These are phyloP conservation scores for Pistacia vera DNA, from an alignment of 345 rosid species.

Conservation along the genomic window DNA sequence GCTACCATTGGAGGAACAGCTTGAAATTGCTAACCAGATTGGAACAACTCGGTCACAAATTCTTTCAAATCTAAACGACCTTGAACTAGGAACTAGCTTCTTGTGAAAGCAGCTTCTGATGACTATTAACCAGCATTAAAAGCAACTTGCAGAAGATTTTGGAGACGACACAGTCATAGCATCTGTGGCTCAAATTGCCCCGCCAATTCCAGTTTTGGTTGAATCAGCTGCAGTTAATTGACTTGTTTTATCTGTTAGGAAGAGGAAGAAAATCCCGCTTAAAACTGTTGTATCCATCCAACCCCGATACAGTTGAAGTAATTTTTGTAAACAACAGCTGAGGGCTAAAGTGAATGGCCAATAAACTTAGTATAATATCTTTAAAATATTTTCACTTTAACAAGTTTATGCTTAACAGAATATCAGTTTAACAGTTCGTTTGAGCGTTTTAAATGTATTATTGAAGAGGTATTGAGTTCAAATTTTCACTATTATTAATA, in stretches of 20 bases:
- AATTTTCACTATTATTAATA: too few species aligned
- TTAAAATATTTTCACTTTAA: too few species aligned
- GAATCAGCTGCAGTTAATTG: not conserved
- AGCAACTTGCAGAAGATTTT: not conserved
- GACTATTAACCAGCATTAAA: not conserved
- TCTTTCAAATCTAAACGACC: slow-evolving; percentile 75
- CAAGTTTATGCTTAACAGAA: too few species aligned
- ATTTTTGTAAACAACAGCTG: not conserved
- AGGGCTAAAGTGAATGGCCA: not conserved
- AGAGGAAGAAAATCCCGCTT: not conserved
- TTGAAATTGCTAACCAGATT: slow-evolving; percentile 80
- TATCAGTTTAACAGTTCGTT: too few species aligned
- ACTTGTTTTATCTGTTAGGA: not conserved
- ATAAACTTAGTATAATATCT: not conserved
- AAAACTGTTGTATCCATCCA: not conserved
- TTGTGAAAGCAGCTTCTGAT: slow-evolving; percentile 30
- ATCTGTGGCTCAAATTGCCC: not conserved
- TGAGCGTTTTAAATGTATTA: too few species aligned
- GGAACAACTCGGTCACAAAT: slow-evolving; percentile 88
- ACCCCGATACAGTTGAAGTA: not conserved
- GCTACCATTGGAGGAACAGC: slow-evolving; percentile 89
- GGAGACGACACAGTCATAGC: not conserved
- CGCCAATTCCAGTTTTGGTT: not conserved
- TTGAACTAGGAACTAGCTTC: slow-evolving; percentile 86
- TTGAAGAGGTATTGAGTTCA: too few species aligned